These are phyloP conservation scores for Zea luxurians DNA, from an alignment of 176 grass and related monocot genomes.

Conservation along the genomic window DNA sequence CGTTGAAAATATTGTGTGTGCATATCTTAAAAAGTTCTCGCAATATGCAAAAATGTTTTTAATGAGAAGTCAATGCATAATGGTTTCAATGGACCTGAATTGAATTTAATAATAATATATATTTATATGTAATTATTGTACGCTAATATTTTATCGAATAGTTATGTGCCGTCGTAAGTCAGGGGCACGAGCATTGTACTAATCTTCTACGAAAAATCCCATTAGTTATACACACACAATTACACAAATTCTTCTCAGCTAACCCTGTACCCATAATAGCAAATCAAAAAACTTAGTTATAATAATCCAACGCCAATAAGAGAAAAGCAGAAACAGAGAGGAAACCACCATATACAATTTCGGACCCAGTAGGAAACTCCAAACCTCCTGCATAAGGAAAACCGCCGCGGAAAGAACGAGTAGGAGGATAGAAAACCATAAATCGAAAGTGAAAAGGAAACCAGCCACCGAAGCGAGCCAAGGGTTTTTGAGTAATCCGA, in stretches of 20 bases:
- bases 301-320: neutral
- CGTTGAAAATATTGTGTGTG: too few relatives aligned
- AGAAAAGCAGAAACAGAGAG: neutral
- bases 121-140: too few relatives aligned
- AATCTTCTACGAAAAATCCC: too few relatives aligned
- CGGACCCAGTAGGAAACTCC: slow-evolving; percentile 3
- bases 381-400: slow-evolving; percentile 25
- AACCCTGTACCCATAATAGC: neutral
- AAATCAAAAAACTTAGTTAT: neutral
- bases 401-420: neutral
- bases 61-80: too few relatives aligned
- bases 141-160: too few relatives aligned
- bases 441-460: neutral
- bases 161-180: too few relatives aligned
- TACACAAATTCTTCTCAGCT: neutral
- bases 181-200: too few relatives aligned
- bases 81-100: too few relatives aligned
- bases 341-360: neutral
- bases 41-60: too few relatives aligned
- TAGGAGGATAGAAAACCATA: neutral
- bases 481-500: slow-evolving; percentile 51
- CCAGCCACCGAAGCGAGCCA: slow-evolving; percentile 30
- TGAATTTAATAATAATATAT: too few relatives aligned
- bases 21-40: too few relatives aligned
- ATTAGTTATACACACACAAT: neutral